Evolutionary conservation across 805 yeast species (phyloP).

Genomic region (Wickerhamomyces queroliae): DNA sequence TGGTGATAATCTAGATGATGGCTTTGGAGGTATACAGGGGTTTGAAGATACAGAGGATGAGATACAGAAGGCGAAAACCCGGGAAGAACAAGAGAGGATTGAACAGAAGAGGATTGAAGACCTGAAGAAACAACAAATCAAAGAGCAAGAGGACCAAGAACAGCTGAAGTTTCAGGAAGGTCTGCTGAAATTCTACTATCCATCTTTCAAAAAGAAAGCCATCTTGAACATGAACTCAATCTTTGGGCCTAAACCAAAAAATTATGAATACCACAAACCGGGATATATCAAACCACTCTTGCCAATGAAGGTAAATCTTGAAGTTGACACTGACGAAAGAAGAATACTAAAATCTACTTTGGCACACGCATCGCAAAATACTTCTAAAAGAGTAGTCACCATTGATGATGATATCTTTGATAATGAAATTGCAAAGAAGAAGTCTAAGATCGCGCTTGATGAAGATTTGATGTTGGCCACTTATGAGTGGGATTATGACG

Average conservation of each 20-base stretch:
- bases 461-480: constrained; percentile 61
- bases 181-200: constrained; percentile 47
- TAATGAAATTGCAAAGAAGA: constrained; percentile 9
- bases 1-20: constrained; percentile 23
- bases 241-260: constrained; percentile 57
- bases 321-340: constrained; percentile 57
- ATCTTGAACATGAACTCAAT: constrained; percentile 60
- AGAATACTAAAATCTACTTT: constrained; percentile 38
- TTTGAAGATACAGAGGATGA: constrained; percentile 15
- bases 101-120: background rate
- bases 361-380: constrained; percentile 6
- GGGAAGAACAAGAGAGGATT: background rate
- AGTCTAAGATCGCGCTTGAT: constrained; percentile 16
- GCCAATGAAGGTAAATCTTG: constrained; percentile 56
- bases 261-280: constrained; percentile 41
- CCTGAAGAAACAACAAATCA: constrained; percentile 4
- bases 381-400: constrained; percentile 10
- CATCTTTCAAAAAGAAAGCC: constrained; percentile 50
- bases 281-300: constrained; percentile 27
- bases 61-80: constrained; percentile 8
- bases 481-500: constrained; percentile 74
- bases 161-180: constrained; percentile 22
- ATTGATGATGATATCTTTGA: constrained; percentile 13
- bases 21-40: constrained; percentile 10
- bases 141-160: constrained; percentile 18